phyloP scores from a whole-genome alignment of 2,329 filamentous ascomycete genomes.

The Exophiala phaeomuriformis region DNA sequence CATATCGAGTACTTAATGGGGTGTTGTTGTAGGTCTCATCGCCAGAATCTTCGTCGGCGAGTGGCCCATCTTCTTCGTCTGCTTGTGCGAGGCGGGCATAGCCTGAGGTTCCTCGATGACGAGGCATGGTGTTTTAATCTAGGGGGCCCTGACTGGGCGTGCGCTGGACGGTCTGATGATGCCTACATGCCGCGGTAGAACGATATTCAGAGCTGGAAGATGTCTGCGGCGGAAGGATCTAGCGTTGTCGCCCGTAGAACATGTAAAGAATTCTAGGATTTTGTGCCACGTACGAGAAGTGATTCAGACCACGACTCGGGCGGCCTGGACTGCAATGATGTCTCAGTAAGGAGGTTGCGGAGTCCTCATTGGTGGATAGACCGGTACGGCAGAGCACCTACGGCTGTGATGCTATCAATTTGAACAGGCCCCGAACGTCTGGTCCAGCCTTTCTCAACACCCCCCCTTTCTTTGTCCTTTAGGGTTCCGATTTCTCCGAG shows the following conservation, averaged over 20 bases:
- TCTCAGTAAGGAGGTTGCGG: background rate
- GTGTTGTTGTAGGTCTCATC: constrained; percentile 49
- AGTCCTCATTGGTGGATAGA: background rate
- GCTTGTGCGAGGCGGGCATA: constrained; percentile 80
- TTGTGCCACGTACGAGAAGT: background rate
- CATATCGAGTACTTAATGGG: constrained; percentile 57
- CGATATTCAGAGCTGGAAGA: background rate
- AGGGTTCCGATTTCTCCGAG: too few relatives aligned
- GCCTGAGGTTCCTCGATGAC: constrained; percentile 65
- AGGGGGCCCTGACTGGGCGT: too few relatives aligned
- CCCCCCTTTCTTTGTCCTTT: too few relatives aligned
- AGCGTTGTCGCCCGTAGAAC: background rate
- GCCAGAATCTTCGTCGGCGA: constrained; percentile 64
- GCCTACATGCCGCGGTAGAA: background rate
- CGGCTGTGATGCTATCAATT: background rate
- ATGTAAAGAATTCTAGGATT: background rate
- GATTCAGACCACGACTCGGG: background rate
- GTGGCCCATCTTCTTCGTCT: constrained; percentile 51
- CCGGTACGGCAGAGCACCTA: background rate
- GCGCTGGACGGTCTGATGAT: background rate
- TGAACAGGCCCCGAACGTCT: too few relatives aligned
- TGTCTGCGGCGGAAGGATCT: background rate
- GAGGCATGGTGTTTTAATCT: constrained; percentile 48
- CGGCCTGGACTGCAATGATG: background rate
- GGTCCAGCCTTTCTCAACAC: too few relatives aligned